Evolutionary conservation across 495 filamentous ascomycete species (phyloP).

Genomic region (Neohortaea acidophila): DNA sequence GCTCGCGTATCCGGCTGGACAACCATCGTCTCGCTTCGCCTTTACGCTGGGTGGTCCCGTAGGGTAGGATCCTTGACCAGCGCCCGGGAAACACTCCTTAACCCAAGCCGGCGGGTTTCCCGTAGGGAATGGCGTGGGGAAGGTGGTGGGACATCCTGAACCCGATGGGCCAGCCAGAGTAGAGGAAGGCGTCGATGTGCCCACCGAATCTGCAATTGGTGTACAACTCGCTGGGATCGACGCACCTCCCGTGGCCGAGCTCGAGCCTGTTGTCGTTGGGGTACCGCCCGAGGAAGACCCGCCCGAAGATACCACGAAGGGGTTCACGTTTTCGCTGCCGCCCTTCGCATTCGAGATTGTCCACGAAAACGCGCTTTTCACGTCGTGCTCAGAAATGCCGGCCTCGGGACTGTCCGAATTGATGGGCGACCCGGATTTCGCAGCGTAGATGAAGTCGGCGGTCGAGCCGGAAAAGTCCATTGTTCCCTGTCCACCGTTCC

Average conservation of each 20-base stretch:
- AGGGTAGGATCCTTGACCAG: neutral
- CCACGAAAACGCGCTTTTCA: conserved; percentile 36
- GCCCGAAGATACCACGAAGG: conserved; percentile 31
- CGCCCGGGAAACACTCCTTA: neutral
- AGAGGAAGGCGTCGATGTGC: neutral
- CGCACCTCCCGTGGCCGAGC: neutral
- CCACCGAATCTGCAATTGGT: neutral
- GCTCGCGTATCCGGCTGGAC: conserved; percentile 1
- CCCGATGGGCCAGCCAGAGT: neutral
- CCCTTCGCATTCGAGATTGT: conserved; percentile 42
- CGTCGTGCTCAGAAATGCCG: conserved; percentile 44
- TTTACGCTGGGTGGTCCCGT: neutral
- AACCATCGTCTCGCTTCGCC: neutral
- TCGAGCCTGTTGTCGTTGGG: neutral
- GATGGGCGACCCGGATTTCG: conserved; percentile 42
- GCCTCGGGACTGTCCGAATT: conserved; percentile 35
- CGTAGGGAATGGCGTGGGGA: neutral
- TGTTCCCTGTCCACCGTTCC: conserved; percentile 39
- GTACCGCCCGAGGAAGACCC: neutral
- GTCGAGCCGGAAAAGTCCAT: conserved; percentile 30
- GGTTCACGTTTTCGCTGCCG: conserved; percentile 39
- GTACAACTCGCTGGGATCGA: neutral
- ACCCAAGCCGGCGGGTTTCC: neutral
- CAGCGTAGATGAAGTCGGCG: conserved; percentile 52
- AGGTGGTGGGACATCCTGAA: conserved; percentile 1